Conservation (phyloP, 2,329 filamentous ascomycete genomes). For the Amylocarpus encephaloides region DNA sequence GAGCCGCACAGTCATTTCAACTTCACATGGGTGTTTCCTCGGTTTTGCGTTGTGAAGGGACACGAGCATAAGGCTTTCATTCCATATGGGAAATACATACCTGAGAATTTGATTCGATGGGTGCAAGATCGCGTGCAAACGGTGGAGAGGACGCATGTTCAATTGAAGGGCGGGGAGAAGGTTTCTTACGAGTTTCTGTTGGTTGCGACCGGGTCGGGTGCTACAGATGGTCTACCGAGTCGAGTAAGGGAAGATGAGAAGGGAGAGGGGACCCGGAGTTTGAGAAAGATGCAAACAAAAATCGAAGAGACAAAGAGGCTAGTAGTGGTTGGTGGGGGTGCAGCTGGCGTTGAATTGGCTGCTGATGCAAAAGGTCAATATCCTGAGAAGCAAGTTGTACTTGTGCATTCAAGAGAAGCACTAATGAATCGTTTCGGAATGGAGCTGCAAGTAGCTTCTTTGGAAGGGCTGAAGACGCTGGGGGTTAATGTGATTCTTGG, state of each 20-base stretch:
- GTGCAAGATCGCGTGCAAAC: slow-evolving; percentile 1
- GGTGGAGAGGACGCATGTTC: not conserved
- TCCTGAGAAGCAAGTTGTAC: not conserved
- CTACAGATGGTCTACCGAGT: not conserved
- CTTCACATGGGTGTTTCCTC: slow-evolving; percentile 3
- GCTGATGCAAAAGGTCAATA: not conserved
- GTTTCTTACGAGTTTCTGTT: not conserved
- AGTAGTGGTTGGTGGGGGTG: not conserved
- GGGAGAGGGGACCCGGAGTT: not conserved
- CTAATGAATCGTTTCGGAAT: not conserved
- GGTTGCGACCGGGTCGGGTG: not conserved
- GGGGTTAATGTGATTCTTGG: not conserved
- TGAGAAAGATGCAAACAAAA: not conserved
- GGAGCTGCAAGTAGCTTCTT: not conserved
- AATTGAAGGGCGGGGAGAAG: not conserved
- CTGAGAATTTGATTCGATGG: not conserved
- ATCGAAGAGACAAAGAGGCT: not conserved
- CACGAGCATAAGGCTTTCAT: slow-evolving; percentile 3
- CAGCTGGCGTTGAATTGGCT: not conserved
- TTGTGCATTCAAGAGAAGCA: not conserved
- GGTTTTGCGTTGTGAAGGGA: slow-evolving; percentile 1
- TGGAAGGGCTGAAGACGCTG: not conserved
- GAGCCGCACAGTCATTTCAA: slow-evolving; percentile 1
- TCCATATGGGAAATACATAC: not conserved
- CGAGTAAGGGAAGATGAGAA: not conserved